Conservation (phyloP, 805 yeast genomes). For the Jamesozyma lodderae region DNA sequence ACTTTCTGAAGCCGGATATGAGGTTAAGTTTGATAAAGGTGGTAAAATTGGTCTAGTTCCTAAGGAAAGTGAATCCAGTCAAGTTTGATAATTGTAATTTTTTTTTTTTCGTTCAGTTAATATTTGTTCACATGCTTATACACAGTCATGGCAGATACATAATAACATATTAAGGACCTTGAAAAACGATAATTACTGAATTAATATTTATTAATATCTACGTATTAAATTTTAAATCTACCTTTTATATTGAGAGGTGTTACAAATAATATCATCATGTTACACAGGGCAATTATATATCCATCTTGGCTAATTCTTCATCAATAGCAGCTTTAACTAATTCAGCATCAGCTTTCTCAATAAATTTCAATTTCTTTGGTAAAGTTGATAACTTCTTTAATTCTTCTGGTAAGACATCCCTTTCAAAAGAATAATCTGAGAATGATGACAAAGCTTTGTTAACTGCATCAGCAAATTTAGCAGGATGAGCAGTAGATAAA, state of each 20-base stretch:
- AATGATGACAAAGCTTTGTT: conserved; percentile 60
- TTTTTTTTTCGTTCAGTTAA: too few relatives aligned
- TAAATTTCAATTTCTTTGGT: conserved; percentile 64
- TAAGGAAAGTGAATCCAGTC: conserved; percentile 6
- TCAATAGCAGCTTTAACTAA: conserved; percentile 68
- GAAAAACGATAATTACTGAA: too few relatives aligned
- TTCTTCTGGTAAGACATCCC: conserved; percentile 82
- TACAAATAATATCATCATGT: too few relatives aligned
- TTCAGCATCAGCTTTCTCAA: conserved; percentile 65
- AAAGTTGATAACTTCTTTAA: conserved; percentile 60
- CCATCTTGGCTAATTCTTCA: conserved; percentile 53
- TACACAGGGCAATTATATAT: too few relatives aligned
- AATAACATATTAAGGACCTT: too few relatives aligned
- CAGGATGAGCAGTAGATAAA: conserved; percentile 97
- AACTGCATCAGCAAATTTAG: conserved; percentile 95
- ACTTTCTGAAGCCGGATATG: conserved; percentile 67
- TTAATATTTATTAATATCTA: too few relatives aligned
- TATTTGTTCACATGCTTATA: too few relatives aligned
- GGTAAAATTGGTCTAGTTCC: conserved; percentile 57
- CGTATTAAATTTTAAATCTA: too few relatives aligned
- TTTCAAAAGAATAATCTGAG: conserved; percentile 75
- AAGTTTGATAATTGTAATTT: too few relatives aligned
- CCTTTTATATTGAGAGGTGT: too few relatives aligned
- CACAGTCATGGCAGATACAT: too few relatives aligned
- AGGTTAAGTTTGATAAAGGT: conserved; percentile 51